Conservation (phyloP, 164 flowering plant species). For the Saururus chinensis region DNA sequence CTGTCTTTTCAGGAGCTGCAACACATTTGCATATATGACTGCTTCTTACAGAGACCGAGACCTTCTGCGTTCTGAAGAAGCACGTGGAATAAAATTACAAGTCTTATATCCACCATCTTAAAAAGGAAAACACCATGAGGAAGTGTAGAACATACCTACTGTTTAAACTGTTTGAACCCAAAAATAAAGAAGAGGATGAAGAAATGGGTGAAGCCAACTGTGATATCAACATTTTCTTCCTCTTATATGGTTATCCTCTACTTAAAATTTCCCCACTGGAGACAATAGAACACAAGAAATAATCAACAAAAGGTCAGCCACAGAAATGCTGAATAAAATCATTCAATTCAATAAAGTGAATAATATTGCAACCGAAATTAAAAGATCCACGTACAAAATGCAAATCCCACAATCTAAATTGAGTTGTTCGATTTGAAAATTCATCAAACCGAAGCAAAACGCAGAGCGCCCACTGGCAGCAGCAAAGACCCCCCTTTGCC, state of each 20-base stretch:
- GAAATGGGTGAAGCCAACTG: conserved; percentile 33
- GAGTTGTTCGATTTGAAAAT: too few relatives aligned
- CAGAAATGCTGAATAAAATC: too few relatives aligned
- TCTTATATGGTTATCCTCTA: not conserved
- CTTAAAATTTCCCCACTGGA: too few relatives aligned
- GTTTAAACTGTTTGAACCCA: conserved; percentile 23
- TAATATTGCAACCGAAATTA: too few relatives aligned
- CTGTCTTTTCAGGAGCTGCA: conserved; percentile 35
- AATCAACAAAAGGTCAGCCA: too few relatives aligned
- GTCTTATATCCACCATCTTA: not conserved
- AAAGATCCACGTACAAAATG: too few relatives aligned
- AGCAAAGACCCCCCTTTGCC: too few relatives aligned
- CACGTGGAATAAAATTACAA: not conserved
- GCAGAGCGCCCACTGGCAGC: too few relatives aligned
- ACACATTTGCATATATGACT: conserved; percentile 35
- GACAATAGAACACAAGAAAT: too few relatives aligned
- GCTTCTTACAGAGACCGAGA: conserved; percentile 18
- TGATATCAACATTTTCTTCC: conserved; percentile 15
- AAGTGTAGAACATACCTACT: conserved; percentile 19
- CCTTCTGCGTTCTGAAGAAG: conserved; percentile 22
- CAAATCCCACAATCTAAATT: too few relatives aligned
- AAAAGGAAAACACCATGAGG: not conserved
- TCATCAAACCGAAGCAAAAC: too few relatives aligned
- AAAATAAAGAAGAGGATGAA: conserved; percentile 48
- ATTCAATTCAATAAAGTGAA: too few relatives aligned